These are phyloP conservation scores for Ophiocordyceps camponoti-saundersi DNA, from an alignment of 2,329 filamentous ascomycete genomes.

Conservation along the genomic window DNA sequence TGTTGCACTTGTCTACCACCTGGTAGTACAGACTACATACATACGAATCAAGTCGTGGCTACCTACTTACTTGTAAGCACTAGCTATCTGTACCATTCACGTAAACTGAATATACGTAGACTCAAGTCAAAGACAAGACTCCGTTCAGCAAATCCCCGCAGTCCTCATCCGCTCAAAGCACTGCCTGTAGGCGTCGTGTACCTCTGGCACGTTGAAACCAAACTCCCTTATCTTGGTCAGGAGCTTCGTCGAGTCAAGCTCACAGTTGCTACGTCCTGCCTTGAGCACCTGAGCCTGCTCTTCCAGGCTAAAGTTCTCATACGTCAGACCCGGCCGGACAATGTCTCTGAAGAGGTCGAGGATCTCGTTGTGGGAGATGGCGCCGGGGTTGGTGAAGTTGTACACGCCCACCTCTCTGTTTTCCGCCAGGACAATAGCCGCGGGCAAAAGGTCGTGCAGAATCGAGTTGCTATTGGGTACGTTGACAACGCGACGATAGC, in stretches of 20 bases:
- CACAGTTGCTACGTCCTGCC: constrained; percentile 49
- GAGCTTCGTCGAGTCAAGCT: constrained; percentile 45
- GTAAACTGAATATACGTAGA: constrained; percentile 4
- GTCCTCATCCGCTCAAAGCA: constrained; percentile 50
- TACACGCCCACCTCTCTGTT: constrained; percentile 45
- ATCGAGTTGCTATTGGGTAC: constrained; percentile 54
- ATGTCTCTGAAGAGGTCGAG: constrained; percentile 44
- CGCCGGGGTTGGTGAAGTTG: constrained; percentile 55
- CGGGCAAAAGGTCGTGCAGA: constrained; percentile 45
- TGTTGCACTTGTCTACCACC: no score
- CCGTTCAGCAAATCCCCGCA: constrained; percentile 19
- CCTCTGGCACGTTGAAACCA: constrained; percentile 38
- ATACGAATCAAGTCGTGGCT: no score
- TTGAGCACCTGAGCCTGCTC: constrained; percentile 52
- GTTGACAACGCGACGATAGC: constrained; percentile 48
- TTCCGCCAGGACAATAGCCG: constrained; percentile 41
- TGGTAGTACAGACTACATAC: no score
- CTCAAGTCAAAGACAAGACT: not conserved
- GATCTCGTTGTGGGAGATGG: constrained; percentile 56
- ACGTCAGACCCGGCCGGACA: constrained; percentile 40
- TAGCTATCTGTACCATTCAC: not conserved
- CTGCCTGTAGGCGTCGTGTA: constrained; percentile 41
- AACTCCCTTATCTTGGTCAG: constrained; percentile 42
- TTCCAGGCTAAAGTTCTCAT: constrained; percentile 49
- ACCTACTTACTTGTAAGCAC: no score